Conservation (phyloP, 2,329 filamentous ascomycete species). For the Meredithiella fracta region DNA sequence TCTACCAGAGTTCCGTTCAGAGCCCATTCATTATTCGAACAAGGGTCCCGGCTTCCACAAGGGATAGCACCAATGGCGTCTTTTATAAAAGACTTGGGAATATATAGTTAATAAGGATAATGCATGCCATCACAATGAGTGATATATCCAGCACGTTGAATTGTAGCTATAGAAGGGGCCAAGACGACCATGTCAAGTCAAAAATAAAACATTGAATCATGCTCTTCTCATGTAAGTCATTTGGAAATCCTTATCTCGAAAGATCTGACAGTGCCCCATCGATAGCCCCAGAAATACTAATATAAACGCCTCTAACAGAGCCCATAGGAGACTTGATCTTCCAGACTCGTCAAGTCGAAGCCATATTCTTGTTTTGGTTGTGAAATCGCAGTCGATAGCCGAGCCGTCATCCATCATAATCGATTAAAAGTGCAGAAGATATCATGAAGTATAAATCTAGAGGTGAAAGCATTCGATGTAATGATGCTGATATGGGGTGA, state of each 20-base stretch:
- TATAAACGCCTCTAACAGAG: too few relatives aligned
- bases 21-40: constrained; percentile 37
- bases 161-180: neutral
- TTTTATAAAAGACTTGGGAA: neutral
- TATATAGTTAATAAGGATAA: neutral
- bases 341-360: too few relatives aligned
- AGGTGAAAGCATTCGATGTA: too few relatives aligned
- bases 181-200: neutral
- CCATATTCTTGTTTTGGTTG: too few relatives aligned
- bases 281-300: neutral
- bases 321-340: too few relatives aligned
- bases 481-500: too few relatives aligned
- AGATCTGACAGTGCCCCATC: constrained; percentile 1
- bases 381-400: too few relatives aligned
- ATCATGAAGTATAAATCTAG: too few relatives aligned
- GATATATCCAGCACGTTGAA: neutral
- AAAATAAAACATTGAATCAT: neutral
- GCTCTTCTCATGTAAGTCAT: constrained; percentile 3
- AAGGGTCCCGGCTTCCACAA: constrained; percentile 44
- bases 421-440: too few relatives aligned
- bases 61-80: constrained; percentile 47
- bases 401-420: too few relatives aligned
- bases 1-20: constrained; percentile 62
- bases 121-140: neutral
- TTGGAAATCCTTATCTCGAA: neutral